Evolutionary conservation across 2,329 filamentous ascomycete genomes (phyloP), one percentile per base, ranked within the genome.

Genomic region (Dendryphion nanum): DNA sequence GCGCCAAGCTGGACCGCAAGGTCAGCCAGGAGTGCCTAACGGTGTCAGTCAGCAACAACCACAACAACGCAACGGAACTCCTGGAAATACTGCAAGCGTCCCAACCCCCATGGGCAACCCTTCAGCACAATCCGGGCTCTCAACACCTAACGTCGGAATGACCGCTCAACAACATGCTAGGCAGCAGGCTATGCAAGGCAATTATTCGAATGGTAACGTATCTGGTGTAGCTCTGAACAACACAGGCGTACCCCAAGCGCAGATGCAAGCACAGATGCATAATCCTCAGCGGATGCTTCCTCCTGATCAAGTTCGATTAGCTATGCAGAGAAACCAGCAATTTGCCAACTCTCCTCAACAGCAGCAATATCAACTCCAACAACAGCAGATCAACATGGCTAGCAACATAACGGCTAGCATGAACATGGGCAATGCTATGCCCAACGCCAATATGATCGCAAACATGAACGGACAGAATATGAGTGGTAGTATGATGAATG

Each of bases 161-260:
- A 57, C 59, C 37, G 53, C 55, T 40, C 55, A 58, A 18, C 48
- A 50, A 5, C 66, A 61, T 37, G 58, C 60, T 43, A 15, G 12
- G 15, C 64, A 69, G 38, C 69, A 68, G 44, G 68, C 68, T 7
- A 60, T 77, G 49, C 69, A 71, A 44, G 71, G 71, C 48, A 72
- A 71, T 21, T 69, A 76, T 40, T 63, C 57, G 2, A 72, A 72
- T 38, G 64, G 64, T 3, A 63, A 55, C 73, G 79, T 64, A 68
- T 69, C 53, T 67, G 77, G 48, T 60, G 74, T 53, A 73, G 75
- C 57, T 63, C 76, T 57, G 74, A 79, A 66, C 53, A 73, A 37
- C 3, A 80, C 79, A 42, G 77, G 78, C 31, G 74, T 86, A 17
- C 80, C 82, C 24, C 83, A 86, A 58, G 82, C 84, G 17, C 85